phyloP scores from a whole-genome alignment of 352 stramenopile species.

The Phytophthora cryptogea region DNA sequence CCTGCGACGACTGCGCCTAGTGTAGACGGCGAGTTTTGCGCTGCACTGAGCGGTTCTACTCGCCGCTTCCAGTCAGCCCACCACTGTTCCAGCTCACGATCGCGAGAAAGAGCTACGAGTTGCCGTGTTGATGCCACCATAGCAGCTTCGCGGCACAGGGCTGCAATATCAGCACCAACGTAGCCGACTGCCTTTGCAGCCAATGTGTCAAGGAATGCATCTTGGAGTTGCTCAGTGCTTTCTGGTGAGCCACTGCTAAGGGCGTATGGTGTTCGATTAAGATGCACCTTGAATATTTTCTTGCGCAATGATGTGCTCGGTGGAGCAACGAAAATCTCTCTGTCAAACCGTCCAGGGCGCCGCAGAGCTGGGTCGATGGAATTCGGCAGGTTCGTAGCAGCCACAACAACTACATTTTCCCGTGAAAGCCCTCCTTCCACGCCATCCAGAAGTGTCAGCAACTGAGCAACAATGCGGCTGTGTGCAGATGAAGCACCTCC shows the following conservation, averaged over 20 bases:
- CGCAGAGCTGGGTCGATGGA: slow-evolving; percentile 85
- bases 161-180: slow-evolving; percentile 81
- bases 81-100: slow-evolving; percentile 59
- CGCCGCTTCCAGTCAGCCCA: slow-evolving; percentile 63
- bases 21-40: slow-evolving; percentile 25
- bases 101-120: slow-evolving; percentile 56
- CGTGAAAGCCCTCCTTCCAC: slow-evolving; percentile 53
- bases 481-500: slow-evolving; percentile 44
- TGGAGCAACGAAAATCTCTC: slow-evolving; percentile 69
- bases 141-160: slow-evolving; percentile 74
- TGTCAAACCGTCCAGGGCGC: slow-evolving; percentile 81
- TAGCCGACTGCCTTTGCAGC: slow-evolving; percentile 67
- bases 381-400: slow-evolving; percentile 95
- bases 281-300: slow-evolving; percentile 72
- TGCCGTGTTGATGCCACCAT: slow-evolving; percentile 68
- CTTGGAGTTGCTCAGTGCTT: slow-evolving; percentile 20
- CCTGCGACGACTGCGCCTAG: slow-evolving; percentile 51
- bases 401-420: slow-evolving; percentile 94
- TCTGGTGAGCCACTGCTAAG: slow-evolving; percentile 10
- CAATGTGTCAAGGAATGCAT: slow-evolving; percentile 44
- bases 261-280: slow-evolving; percentile 48
- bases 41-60: slow-evolving; percentile 37
- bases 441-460: slow-evolving; percentile 96
- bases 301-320: slow-evolving; percentile 46
- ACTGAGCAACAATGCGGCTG: slow-evolving; percentile 91